Evolutionary conservation across 768 basidiomycete species (phyloP).

Genomic region (Phaffia australis): DNA sequence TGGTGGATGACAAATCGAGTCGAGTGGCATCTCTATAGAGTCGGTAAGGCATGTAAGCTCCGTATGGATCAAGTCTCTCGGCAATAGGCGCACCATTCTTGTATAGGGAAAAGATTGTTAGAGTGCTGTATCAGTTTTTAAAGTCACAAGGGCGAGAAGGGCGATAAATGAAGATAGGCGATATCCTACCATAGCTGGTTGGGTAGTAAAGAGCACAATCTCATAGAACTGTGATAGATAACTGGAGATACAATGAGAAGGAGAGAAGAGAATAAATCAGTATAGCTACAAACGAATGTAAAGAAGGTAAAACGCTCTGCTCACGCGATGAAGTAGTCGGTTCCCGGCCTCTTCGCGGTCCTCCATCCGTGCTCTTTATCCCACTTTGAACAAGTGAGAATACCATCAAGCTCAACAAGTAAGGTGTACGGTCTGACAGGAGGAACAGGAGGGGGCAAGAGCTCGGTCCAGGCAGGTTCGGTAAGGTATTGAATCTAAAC

Average conservation of each 20-base stretch:
- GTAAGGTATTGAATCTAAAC: conserved; percentile 38
- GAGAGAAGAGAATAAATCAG: background rate
- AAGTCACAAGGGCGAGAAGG: conserved; percentile 12
- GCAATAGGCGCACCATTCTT: conserved; percentile 79
- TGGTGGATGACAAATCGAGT: conserved; percentile 43
- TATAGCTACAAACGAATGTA: background rate
- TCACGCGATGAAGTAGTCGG: conserved; percentile 85
- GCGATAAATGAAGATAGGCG: background rate
- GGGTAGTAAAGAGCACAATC: conserved; percentile 87
- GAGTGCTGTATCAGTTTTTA: background rate
- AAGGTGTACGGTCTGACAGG: conserved; percentile 83
- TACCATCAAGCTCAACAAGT: conserved; percentile 78
- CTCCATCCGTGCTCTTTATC: conserved; percentile 97
- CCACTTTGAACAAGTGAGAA: conserved; percentile 86
- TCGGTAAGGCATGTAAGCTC: conserved; percentile 74
- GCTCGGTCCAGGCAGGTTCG: conserved; percentile 84
- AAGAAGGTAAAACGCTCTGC: background rate
- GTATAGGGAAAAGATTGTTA: background rate
- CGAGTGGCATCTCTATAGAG: conserved; percentile 90
- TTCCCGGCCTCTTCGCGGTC: conserved; percentile 92
- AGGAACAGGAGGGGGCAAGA: conserved; percentile 77
- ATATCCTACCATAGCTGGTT: conserved; percentile 68
- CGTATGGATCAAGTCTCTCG: conserved; percentile 89
- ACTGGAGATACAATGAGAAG: background rate
- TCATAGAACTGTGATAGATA: conserved; percentile 98